Base-by-base conservation (phyloP, 139 green algal species). In the Astrephomene gubernaculifera region DNA sequence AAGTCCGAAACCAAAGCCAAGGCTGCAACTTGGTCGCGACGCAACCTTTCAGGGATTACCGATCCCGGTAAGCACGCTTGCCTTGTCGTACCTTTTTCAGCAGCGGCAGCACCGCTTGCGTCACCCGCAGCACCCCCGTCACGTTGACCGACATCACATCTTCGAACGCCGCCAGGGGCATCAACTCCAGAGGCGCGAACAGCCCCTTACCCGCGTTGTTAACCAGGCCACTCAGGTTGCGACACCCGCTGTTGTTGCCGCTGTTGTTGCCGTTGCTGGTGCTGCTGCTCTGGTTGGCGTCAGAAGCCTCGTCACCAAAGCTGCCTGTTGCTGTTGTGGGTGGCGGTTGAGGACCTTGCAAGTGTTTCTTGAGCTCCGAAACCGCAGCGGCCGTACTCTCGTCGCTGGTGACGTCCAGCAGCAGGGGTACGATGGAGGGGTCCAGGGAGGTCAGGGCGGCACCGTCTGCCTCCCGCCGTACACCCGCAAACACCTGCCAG, bases 121-220 rank as follows among this genome's bases (percentile, higher is more conserved):
- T 86, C 9, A 69, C 35, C 6, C 79, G 79, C 4, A 86, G 35
- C 31, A 86, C 65, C 24, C 79, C 79, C 19, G 49, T 61, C 12
- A 86, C 31, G 49, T 86, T 86, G 35, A 86, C 79, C 35, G 49
- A 45, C 44, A 86, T 44, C 22, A 78, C 65, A 29, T 76, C 79
- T 0, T 86, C 65, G 8, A 86, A 86, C 49, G 69, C 38, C 39
- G 54, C 41, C 33, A 65, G 27, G 19, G 63, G 33, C 31, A 84
- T 84, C 4, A 84, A 7, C 81, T 86, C 81, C 38, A 86, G 49
- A 0, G 81, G 81, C 49, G 71, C 24, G 35, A 80, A 71, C 17
- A 79, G 8, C 7, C 68, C 78, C 43, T 86, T 80, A 31, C 81
- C 81, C 17, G 81, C 81, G 29, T 86, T 86, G 38, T 86, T 86